Conservation (phyloP, 306 rosid species). For the Echinosophora koreensis region DNA sequence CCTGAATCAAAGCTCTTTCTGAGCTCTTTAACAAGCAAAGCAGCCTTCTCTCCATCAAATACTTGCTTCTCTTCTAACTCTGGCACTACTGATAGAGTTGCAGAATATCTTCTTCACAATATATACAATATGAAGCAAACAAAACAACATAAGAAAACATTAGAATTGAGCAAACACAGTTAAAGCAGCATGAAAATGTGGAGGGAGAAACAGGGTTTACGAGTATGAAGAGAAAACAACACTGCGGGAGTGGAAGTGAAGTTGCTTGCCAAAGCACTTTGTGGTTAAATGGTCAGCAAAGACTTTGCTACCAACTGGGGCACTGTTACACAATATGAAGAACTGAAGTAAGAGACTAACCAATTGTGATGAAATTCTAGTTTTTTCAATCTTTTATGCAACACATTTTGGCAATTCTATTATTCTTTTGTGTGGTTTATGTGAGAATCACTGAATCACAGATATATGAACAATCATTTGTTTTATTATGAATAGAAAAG, state of each 20-base stretch:
- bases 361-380: constrained; percentile 2
- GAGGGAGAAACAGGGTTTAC: constrained; percentile 46
- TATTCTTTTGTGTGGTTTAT: constrained; percentile 6
- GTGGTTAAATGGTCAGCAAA: constrained; percentile 43
- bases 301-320: constrained; percentile 47
- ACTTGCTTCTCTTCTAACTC: constrained; percentile 55
- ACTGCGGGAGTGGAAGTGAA: constrained; percentile 41
- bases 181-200: constrained; percentile 7
- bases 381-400: neutral
- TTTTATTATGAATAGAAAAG: neutral
- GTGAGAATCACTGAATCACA: constrained; percentile 15
- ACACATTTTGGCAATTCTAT: constrained; percentile 23
- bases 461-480: constrained; percentile 16
- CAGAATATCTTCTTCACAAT: constrained; percentile 58
- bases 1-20: constrained; percentile 66
- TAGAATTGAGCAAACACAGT: constrained; percentile 25
- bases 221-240: constrained; percentile 46
- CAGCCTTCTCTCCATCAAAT: constrained; percentile 61
- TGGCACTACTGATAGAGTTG: constrained; percentile 55
- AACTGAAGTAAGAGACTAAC: constrained; percentile 23
- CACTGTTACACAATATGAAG: constrained; percentile 42
- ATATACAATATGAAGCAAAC: constrained; percentile 26
- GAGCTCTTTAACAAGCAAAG: constrained; percentile 61
- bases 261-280: constrained; percentile 47
- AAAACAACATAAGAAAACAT: neutral